Base-by-base conservation (phyloP, 2,329 filamentous ascomycete species). In the Rutstroemia sp. region DNA sequence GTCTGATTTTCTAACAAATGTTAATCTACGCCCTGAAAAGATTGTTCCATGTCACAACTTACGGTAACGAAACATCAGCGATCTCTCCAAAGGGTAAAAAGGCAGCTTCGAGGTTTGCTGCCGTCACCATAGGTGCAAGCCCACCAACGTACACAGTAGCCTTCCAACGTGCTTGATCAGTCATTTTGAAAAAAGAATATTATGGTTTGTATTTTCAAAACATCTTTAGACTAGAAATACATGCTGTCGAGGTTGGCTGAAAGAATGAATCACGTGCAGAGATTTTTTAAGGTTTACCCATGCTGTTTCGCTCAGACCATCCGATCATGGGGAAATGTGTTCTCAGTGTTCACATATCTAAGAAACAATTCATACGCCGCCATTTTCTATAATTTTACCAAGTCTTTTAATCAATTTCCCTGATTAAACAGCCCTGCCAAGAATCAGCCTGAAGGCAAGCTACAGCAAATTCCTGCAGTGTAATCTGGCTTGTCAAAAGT, bases 51-150 rank as follows among this genome's bases (percentile, higher is more conserved):
- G 12, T 7, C 8, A 17, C 25, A 17, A 65, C 64, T 62, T 56
- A 68, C 67, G 94, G 94, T 16, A 99, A 76, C 50, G 89, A 87
- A 63, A 99, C 86, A 69, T 96, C 91, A 63, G 88, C 84, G 60
- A 99, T 92, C 71, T 96, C 92, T 68, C 95, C 94, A 71, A 99
- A 99, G 0, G 95, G 94, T 57, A 99, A 82, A 74, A 99, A 99
- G 55, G 92, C 92, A 67, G 95, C 89, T 66, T 91, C 86, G 48
- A 99, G 78, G 59, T 86, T 88, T 59, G 83, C 80, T 39, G 78
- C 76, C 12, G 86, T 92, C 57, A 95, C 91, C 51, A 84, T 79
- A 60, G 86, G 83, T 63, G 94, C 86, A 51, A 99, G 82, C 34
- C 92, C 92, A 61, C 92, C 92, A 51, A 99, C 89, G 70, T 95